Conservation (phyloP, 2,329 filamentous ascomycete genomes). For the Pseudohalonectria lignicola region DNA sequence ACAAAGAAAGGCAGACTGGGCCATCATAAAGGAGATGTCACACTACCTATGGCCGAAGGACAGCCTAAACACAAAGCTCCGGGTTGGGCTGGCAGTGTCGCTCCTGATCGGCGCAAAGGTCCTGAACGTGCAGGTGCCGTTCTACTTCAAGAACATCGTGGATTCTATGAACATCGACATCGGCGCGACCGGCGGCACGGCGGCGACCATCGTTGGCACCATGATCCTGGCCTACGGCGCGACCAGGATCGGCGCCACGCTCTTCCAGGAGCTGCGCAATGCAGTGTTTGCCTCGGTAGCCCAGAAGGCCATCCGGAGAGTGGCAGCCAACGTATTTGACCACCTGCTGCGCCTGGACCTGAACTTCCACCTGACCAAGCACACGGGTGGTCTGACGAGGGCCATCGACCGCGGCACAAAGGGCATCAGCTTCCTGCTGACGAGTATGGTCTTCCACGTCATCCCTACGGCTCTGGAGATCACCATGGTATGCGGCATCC, state of each 20-base stretch:
- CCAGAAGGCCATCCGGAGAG: conserved; percentile 87
- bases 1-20: conserved; percentile 95
- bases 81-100: conserved; percentile 74
- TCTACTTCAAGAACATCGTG: conserved; percentile 98
- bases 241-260: conserved; percentile 74
- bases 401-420: conserved; percentile 97
- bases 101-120: conserved; percentile 86
- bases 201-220: conserved; percentile 76
- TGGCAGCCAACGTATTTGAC: conserved; percentile 85
- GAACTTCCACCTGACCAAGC: conserved; percentile 85
- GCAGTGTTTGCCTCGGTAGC: conserved; percentile 95
- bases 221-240: conserved; percentile 91
- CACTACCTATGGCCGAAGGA: conserved; percentile 94
- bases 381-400: conserved; percentile 87
- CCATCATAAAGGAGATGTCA: conserved; percentile 96
- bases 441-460: conserved; percentile 97
- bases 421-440: conserved; percentile 92
- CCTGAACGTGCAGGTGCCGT: conserved; percentile 94
- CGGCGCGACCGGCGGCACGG: conserved; percentile 74
- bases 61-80: conserved; percentile 68
- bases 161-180: conserved; percentile 97
- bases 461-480: conserved; percentile 91
- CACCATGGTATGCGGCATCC: conserved; percentile 85
- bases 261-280: conserved; percentile 91
- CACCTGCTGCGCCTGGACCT: conserved; percentile 83